Evolutionary conservation across 108 stramenopile genomes (phyloP), one percentile per base, ranked within the genome.

Genomic region (Nannochloropsis salina): DNA sequence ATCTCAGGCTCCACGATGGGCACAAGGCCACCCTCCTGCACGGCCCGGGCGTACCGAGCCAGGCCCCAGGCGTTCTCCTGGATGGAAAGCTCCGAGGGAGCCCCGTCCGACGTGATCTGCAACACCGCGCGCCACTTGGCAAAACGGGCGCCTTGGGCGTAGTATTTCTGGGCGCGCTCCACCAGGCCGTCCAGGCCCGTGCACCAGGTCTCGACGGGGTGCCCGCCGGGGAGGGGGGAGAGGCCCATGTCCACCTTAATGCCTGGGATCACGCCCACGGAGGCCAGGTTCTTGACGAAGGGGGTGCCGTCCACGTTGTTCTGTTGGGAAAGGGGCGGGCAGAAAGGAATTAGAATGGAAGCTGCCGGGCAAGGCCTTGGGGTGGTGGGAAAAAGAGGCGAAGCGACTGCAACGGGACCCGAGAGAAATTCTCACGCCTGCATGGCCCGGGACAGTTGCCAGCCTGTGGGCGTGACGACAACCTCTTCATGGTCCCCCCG

Each of bases 1-100:
- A 97, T 90, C 90, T 97, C 96, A 12, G 96, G 96, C 90, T 97
- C 96, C n/a, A 97, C 96, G 85, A 97, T 97, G 45, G 96, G 96
- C 84, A 97, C 94, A 8, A 97, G 89, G 9, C 96, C 96, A 83
- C 94, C 94, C 74, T 89, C 90, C 89, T 97, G 96, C 85, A 94
- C 95, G 85, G 95, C 95, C 42, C 94, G 88, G 18, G 96, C 96
- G 90, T 97, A 97, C 22, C 96, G 86, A 9, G 96, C 96, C 41
- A 96, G 94, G 22, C 92, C 90, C 92, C 93, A 83, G 22, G 94
- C 91, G 83, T 92, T 92, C 90, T 93, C 92, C 80, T 86, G 83
- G 90, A 97, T 96, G 82, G 95, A 93, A 41, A 96, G 90, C 83
- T 92, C 90, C 31, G 94, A 90, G 22, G 95, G 95, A 41, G 89